Conservation (phyloP, 805 yeast genomes). For the Suhomyces pyralidae region DNA sequence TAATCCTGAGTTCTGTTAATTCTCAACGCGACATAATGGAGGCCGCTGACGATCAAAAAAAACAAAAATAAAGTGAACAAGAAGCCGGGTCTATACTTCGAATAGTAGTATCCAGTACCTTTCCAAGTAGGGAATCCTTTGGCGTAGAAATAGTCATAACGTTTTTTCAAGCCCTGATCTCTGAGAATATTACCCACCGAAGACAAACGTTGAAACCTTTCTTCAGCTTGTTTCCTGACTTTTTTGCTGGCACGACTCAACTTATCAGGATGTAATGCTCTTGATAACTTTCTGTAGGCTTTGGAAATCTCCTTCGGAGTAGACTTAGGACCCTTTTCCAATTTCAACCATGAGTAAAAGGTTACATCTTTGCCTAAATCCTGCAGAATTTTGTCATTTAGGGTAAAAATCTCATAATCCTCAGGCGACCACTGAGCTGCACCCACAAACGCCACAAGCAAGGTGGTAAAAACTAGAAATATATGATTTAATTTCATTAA, state of each 20-base stretch:
- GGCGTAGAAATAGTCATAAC: conserved; percentile 80
- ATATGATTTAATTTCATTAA: background rate
- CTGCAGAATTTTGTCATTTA: conserved; percentile 58
- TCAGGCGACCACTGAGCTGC: conserved; percentile 54
- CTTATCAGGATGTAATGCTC: conserved; percentile 86
- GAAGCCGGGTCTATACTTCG: conserved; percentile 67
- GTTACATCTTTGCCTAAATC: conserved; percentile 62
- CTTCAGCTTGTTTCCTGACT: conserved; percentile 51
- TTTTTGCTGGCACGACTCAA: conserved; percentile 21
- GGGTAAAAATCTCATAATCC: conserved; percentile 78
- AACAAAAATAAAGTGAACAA: conserved; percentile 50
- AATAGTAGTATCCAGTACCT: conserved; percentile 61
- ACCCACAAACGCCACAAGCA: background rate
- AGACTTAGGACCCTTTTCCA: conserved; percentile 46
- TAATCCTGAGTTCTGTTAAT: conserved; percentile 56
- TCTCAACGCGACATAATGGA: conserved; percentile 57
- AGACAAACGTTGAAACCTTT: conserved; percentile 75
- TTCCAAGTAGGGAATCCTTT: conserved; percentile 86
- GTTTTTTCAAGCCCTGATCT: conserved; percentile 48
- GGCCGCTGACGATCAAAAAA: conserved; percentile 47
- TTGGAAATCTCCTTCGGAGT: conserved; percentile 53
- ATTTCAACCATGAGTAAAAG: conserved; percentile 66
- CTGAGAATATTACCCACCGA: conserved; percentile 72
- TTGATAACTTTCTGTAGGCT: conserved; percentile 68
- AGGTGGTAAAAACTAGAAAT: background rate